Evolutionary conservation across 202 grass and related monocot genomes (phyloP).

Genomic region (Musa balbisiana): DNA sequence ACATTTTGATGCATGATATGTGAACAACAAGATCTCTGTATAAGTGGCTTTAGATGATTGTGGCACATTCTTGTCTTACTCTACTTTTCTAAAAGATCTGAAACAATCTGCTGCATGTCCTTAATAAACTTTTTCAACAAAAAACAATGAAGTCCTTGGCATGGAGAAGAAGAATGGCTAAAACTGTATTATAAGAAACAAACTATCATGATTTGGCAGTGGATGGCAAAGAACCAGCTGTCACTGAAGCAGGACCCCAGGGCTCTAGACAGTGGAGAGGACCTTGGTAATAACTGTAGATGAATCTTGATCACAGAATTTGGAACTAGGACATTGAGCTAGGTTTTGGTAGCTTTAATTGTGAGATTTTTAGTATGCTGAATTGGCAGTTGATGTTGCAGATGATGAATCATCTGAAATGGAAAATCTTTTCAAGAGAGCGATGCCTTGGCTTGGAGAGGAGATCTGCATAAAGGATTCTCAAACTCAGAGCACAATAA

Average conservation of each 20-base stretch:
- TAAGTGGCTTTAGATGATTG: neutral
- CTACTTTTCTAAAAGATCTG: neutral
- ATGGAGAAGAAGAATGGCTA: neutral
- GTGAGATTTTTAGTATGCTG: constrained; percentile 16
- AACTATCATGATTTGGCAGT: neutral
- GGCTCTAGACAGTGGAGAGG: neutral
- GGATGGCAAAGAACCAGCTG: constrained; percentile 1
- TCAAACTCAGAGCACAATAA: constrained; percentile 65
- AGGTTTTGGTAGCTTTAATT: constrained; percentile 7
- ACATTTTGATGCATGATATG: neutral
- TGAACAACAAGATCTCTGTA: neutral
- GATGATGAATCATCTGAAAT: constrained; percentile 86
- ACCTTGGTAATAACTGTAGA: neutral
- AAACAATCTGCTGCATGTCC: neutral
- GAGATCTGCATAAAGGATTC: constrained; percentile 85
- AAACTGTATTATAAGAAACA: neutral
- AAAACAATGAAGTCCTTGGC: neutral
- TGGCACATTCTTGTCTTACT: neutral
- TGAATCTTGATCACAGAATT: neutral
- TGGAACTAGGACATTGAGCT: neutral
- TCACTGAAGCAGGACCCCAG: neutral
- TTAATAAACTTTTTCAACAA: neutral
- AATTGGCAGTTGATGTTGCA: constrained; percentile 30
- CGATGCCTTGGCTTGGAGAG: constrained; percentile 98
- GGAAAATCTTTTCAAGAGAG: constrained; percentile 84